Conservation (phyloP, 768 basidiomycete species). For the Suillus fuscotomentosus region DNA sequence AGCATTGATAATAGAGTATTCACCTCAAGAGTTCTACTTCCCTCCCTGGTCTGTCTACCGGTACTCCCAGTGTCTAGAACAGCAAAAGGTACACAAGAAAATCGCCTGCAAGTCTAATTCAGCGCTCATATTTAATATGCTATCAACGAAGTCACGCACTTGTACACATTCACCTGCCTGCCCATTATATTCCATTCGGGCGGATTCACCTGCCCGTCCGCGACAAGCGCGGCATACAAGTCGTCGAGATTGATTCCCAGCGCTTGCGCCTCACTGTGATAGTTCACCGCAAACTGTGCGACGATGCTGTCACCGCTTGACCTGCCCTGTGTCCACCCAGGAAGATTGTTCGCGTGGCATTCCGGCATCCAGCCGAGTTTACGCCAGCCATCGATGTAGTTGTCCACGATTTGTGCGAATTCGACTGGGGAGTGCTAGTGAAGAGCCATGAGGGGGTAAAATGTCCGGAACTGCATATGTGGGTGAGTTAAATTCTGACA, state of each 20-base stretch:
- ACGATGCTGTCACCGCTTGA: conserved; percentile 68
- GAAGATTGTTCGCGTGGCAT: conserved; percentile 65
- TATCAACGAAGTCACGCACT: conserved; percentile 37
- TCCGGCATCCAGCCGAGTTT: conserved; percentile 79
- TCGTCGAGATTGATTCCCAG: conserved; percentile 64
- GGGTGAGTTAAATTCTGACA: not conserved
- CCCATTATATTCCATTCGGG: conserved; percentile 70
- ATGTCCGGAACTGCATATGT: conserved; percentile 57
- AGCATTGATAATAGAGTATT: not conserved
- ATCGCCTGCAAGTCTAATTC: conserved; percentile 39
- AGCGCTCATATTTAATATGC: not conserved
- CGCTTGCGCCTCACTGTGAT: conserved; percentile 60
- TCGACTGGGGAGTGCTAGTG: conserved; percentile 68
- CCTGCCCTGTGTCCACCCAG: conserved; percentile 74
- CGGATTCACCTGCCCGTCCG: conserved; percentile 64
- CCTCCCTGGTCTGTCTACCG: conserved; percentile 66
- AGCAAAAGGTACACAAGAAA: conserved; percentile 63
- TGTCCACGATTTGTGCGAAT: conserved; percentile 70
- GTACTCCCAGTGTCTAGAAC: conserved; percentile 62
- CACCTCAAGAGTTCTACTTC: conserved; percentile 67
- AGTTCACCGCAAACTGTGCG: conserved; percentile 65
- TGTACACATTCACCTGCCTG: conserved; percentile 67
- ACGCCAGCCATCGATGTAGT: conserved; percentile 68
- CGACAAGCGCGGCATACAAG: conserved; percentile 57
- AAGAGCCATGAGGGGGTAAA: conserved; percentile 63